phyloP scores from a whole-genome alignment of 2,329 filamentous ascomycete species.

The Xylaria sp. region DNA sequence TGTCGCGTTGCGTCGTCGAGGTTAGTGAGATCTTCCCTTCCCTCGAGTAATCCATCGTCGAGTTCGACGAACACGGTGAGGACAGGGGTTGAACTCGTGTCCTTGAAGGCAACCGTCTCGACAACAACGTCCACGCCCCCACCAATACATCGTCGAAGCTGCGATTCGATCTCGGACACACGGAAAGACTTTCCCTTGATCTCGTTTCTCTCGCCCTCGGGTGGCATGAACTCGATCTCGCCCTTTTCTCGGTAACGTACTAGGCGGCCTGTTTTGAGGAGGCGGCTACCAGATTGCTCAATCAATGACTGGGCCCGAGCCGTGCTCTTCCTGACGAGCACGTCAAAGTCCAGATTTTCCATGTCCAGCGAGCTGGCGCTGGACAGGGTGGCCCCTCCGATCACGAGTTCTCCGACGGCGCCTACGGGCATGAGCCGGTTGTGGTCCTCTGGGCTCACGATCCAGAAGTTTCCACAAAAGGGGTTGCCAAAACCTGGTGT shows the following conservation, averaged over 20 bases:
- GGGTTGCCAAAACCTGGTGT: constrained; percentile 59
- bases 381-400: constrained; percentile 66
- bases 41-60: constrained; percentile 54
- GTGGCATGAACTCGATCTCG: constrained; percentile 60
- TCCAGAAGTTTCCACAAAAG: constrained; percentile 62
- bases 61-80: constrained; percentile 64
- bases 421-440: constrained; percentile 64
- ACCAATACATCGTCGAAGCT: constrained; percentile 60
- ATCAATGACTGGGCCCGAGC: constrained; percentile 40
- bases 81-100: constrained; percentile 52
- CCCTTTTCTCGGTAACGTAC: constrained; percentile 62
- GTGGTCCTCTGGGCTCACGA: constrained; percentile 64
- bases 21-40: constrained; percentile 53
- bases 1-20: constrained; percentile 57
- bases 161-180: constrained; percentile 59
- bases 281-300: constrained; percentile 45
- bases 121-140: constrained; percentile 61
- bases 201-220: constrained; percentile 56
- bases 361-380: constrained; percentile 55
- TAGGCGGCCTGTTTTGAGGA: constrained; percentile 62
- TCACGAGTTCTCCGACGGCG: constrained; percentile 67
- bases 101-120: constrained; percentile 60
- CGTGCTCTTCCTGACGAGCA: constrained; percentile 40
- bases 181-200: constrained; percentile 55
- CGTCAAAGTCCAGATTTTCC: constrained; percentile 46